phyloP scores from a whole-genome alignment of 2,329 filamentous ascomycete genomes.

The Nannizziopsis arthrosporioides region DNA sequence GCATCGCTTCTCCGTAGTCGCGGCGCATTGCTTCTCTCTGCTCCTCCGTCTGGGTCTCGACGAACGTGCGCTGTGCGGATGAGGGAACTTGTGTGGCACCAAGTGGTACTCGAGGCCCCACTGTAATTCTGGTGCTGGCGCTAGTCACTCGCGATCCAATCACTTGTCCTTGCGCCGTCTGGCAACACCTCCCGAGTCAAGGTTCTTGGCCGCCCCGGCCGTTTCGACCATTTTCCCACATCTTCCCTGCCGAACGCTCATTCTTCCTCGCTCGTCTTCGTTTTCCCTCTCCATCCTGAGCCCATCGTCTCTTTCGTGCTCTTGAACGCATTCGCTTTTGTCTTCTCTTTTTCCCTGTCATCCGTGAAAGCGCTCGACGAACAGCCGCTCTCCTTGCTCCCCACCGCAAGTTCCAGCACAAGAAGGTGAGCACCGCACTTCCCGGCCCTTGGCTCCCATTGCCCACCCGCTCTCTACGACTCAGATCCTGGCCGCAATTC shows the following conservation, averaged over 20 bases:
- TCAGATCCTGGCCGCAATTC: background rate
- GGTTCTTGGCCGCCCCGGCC: background rate
- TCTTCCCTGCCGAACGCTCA: background rate
- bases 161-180: constrained; percentile 1
- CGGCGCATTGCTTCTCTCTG: background rate
- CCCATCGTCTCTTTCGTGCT: background rate
- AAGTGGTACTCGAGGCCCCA: constrained; percentile 10
- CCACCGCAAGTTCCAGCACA: constrained; percentile 3
- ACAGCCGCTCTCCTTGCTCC: background rate
- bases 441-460: background rate
- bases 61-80: constrained; percentile 6
- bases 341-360: background rate
- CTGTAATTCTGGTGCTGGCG: constrained; percentile 4
- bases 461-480: background rate
- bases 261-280: background rate
- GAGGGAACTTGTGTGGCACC: constrained; percentile 4
- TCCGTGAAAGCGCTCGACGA: background rate
- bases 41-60: constrained; percentile 3
- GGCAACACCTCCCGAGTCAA: constrained; percentile 3
- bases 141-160: constrained; percentile 12
- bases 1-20: no score
- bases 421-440: constrained; percentile 1
- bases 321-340: background rate
- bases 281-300: background rate
- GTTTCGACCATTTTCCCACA: constrained; percentile 6